Percentiles rank a stretch among this genome's conserved stretches.
Conservation (phyloP, 139 green algal genomes). For the Coccomyxa sp. region DNA sequence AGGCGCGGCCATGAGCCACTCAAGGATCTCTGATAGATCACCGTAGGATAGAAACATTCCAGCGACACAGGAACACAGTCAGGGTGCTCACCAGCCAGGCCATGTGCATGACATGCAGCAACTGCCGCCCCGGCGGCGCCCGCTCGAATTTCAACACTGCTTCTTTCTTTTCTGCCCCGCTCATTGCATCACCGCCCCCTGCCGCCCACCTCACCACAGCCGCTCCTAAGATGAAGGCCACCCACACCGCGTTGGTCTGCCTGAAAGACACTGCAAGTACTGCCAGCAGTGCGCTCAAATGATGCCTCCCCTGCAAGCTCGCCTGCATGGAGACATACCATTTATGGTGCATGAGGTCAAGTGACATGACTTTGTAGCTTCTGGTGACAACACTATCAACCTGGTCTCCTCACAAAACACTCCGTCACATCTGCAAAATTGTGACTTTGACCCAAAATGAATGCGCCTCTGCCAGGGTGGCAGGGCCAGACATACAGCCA, state of each 20-base stretch:
- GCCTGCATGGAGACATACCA: conserved; percentile 11
- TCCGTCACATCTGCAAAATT: too few relatives aligned
- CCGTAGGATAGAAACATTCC: neutral
- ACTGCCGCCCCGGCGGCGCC: neutral
- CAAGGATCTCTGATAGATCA: neutral
- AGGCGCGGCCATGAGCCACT: neutral
- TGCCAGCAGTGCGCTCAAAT: conserved; percentile 27
- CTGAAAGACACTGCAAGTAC: conserved; percentile 60
- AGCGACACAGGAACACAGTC: neutral
- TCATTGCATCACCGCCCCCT: neutral
- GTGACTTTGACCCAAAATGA: too few relatives aligned
- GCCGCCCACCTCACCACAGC: neutral
- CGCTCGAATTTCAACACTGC: neutral
- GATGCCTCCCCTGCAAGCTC: neutral
- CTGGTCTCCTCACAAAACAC: too few relatives aligned
- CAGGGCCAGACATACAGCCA: too few relatives aligned
- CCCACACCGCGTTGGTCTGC: conserved; percentile 94
- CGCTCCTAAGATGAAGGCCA: conserved; percentile 47
- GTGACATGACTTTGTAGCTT: too few relatives aligned
- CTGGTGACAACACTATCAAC: too few relatives aligned
- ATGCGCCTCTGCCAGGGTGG: too few relatives aligned
- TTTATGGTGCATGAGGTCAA: too few relatives aligned
- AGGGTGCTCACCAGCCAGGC: neutral
- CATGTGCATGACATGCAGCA: neutral
- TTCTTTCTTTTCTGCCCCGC: neutral